These are phyloP conservation scores for Chenopodium formosanum DNA, from an alignment of 148 eudicot genomes.

Conservation along the genomic window DNA sequence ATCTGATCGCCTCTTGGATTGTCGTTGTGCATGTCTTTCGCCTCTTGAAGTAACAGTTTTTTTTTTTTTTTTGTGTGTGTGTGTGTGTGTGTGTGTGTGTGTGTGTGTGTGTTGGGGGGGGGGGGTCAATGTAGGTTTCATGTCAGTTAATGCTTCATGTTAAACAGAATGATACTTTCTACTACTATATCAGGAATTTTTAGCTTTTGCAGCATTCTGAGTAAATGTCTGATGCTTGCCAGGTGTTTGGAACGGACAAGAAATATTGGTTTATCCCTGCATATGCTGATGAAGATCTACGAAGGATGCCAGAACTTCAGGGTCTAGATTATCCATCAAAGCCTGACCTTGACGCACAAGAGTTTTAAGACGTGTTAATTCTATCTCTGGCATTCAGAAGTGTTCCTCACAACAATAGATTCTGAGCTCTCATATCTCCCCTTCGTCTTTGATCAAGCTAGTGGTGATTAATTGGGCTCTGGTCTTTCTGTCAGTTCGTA, in stretches of 20 bases:
- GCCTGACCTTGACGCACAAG: slow-evolving; percentile 71
- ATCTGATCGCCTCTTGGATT: too few species aligned
- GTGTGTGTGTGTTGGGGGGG: too few species aligned
- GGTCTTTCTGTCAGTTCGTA: neutral
- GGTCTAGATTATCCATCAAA: slow-evolving; percentile 92
- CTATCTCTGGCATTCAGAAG: slow-evolving; percentile 21
- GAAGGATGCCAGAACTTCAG: slow-evolving; percentile 89
- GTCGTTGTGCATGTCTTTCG: too few species aligned
- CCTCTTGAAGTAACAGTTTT: too few species aligned
- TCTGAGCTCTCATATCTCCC: slow-evolving; percentile 10
- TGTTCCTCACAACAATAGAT: slow-evolving; percentile 12
- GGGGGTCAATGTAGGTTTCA: neutral
- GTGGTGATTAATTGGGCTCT: slow-evolving; percentile 6
- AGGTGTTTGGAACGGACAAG: slow-evolving; percentile 88
- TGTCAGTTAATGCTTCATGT: neutral
- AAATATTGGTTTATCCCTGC: slow-evolving; percentile 79
- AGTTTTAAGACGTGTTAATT: slow-evolving; percentile 31
- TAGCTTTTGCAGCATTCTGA: slow-evolving; percentile 1
- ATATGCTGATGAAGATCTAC: slow-evolving; percentile 81
- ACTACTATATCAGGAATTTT: neutral
- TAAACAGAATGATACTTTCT: too few species aligned
- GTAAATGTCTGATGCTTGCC: neutral
- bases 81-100: too few species aligned
- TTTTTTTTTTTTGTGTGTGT: too few species aligned
- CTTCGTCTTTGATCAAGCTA: slow-evolving; percentile 13